Conservation (phyloP, 495 filamentous ascomycete genomes). For the Ascodesmis nigricans region DNA sequence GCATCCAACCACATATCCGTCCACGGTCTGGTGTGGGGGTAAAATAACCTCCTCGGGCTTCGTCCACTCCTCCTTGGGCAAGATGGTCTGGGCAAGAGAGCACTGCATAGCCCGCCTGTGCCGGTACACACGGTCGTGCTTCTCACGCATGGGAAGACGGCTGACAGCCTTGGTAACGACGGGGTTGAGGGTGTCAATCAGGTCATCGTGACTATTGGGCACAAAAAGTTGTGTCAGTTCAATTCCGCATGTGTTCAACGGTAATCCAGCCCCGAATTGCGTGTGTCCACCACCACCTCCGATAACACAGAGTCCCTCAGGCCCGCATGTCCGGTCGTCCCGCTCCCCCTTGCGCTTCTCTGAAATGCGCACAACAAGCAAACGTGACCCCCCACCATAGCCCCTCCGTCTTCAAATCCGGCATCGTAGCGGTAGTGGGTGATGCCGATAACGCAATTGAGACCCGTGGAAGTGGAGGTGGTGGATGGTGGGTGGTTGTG, state of each 20-base stretch:
- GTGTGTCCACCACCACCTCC: background rate
- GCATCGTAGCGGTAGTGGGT: too few species aligned
- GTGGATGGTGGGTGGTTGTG: background rate
- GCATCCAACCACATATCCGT: conserved; percentile 19
- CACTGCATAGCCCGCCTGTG: conserved; percentile 86
- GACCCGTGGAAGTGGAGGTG: too few species aligned
- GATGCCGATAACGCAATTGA: too few species aligned
- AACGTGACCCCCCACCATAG: too few species aligned
- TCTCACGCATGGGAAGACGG: conserved; percentile 71
- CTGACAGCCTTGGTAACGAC: conserved; percentile 64
- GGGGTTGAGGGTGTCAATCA: conserved; percentile 79
- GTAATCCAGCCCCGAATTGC: too few species aligned
- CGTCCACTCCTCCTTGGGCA: conserved; percentile 64
- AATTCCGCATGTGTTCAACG: background rate
- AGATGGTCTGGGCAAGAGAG: conserved; percentile 64
- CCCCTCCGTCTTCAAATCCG: too few species aligned
- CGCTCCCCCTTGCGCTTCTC: too few species aligned
- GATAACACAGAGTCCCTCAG: too few species aligned
- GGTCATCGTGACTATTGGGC: conserved; percentile 55
- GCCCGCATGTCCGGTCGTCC: too few species aligned
- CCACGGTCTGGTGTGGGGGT: conserved; percentile 22
- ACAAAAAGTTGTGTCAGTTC: background rate
- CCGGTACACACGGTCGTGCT: conserved; percentile 92
- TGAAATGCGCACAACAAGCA: too few species aligned
- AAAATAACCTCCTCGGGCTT: conserved; percentile 40